phyloP scores from a whole-genome alignment of 2,329 filamentous ascomycete genomes.

The Clonostachys chloroleuca region DNA sequence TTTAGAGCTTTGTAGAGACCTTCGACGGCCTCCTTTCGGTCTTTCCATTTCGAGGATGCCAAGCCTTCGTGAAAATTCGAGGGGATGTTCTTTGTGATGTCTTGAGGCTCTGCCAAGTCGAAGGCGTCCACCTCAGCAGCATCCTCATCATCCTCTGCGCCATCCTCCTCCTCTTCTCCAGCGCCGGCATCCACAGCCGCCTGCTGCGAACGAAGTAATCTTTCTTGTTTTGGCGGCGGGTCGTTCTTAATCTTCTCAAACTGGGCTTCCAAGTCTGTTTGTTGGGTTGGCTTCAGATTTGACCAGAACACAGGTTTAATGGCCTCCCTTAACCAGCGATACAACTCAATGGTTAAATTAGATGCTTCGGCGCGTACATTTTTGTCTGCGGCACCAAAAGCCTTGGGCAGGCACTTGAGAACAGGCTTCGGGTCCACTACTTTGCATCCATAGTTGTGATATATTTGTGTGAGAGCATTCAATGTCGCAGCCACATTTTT shows the following conservation, averaged over 20 bases:
- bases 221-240: slow-evolving; percentile 81
- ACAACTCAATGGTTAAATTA: slow-evolving; percentile 87
- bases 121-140: slow-evolving; percentile 71
- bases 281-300: slow-evolving; percentile 92
- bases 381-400: slow-evolving; percentile 95
- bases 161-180: slow-evolving; percentile 53
- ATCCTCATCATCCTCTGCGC: slow-evolving; percentile 44
- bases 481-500: slow-evolving; percentile 76
- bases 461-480: slow-evolving; percentile 74
- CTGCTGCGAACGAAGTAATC: slow-evolving; percentile 84
- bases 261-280: slow-evolving; percentile 86
- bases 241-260: slow-evolving; percentile 94
- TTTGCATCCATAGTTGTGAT: slow-evolving; percentile 93
- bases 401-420: slow-evolving; percentile 82
- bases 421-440: slow-evolving; percentile 89
- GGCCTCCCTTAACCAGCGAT: slow-evolving; percentile 93
- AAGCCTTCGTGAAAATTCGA: slow-evolving; percentile 79
- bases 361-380: slow-evolving; percentile 94
- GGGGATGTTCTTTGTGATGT: slow-evolving; percentile 78
- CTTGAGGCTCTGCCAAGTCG: slow-evolving; percentile 80
- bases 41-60: slow-evolving; percentile 95
- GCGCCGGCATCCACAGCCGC: slow-evolving; percentile 68
- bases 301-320: slow-evolving; percentile 99
- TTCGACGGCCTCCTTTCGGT: slow-evolving; percentile 91
- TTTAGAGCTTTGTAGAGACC: slow-evolving; percentile 73